Percentiles rank a stretch among this genome's conserved stretches.
Conservation (phyloP, 768 basidiomycete species). For the Podaxis carcinomalis region DNA sequence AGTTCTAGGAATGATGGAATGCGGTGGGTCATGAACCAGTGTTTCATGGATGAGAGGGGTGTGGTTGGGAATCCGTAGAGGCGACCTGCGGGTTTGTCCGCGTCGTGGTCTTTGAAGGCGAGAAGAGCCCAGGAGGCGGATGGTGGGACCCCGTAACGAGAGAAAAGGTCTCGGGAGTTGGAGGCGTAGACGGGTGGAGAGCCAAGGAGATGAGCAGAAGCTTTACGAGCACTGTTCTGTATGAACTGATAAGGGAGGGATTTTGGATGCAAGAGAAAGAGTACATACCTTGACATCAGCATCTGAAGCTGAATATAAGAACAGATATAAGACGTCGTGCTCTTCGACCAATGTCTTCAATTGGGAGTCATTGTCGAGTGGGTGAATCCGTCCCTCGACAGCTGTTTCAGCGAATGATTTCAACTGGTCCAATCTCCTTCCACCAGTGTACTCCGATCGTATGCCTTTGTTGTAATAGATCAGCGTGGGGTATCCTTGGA, state of each 20-base stretch:
- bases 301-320: slow-evolving; percentile 35
- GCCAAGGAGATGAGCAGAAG: slow-evolving; percentile 40
- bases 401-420: slow-evolving; percentile 75
- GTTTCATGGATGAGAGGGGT: slow-evolving; percentile 28
- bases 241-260: background rate
- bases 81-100: slow-evolving; percentile 38
- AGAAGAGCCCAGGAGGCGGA: slow-evolving; percentile 58
- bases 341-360: slow-evolving; percentile 35
- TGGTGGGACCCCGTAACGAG: slow-evolving; percentile 32
- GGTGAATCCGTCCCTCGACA: slow-evolving; percentile 53
- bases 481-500: slow-evolving; percentile 84
- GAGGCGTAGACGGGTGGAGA: slow-evolving; percentile 42
- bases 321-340: slow-evolving; percentile 55
- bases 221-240: slow-evolving; percentile 30
- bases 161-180: slow-evolving; percentile 30
- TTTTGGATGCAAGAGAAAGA: background rate
- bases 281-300: background rate
- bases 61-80: slow-evolving; percentile 29
- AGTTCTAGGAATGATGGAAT: slow-evolving; percentile 75
- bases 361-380: slow-evolving; percentile 17
- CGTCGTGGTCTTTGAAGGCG: slow-evolving; percentile 59
- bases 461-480: slow-evolving; percentile 57
- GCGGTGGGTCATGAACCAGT: slow-evolving; percentile 66
- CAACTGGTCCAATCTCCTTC: slow-evolving; percentile 67
- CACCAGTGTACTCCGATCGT: slow-evolving; percentile 72